Evolutionary conservation across 2,329 filamentous ascomycete genomes (phyloP).

Genomic region (Pseudopyricularia javanii): DNA sequence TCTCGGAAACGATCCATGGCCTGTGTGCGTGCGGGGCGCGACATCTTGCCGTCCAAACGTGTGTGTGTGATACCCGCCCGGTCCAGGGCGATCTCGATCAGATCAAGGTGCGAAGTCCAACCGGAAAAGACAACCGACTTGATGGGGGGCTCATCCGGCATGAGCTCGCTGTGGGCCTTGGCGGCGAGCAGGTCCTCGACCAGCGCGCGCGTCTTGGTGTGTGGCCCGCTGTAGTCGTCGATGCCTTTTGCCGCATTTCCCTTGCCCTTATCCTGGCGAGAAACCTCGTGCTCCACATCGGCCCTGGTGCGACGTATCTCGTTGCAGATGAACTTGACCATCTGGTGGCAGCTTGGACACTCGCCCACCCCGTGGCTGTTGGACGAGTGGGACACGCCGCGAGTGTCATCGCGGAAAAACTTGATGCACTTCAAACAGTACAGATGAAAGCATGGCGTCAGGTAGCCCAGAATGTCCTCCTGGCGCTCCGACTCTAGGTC

Average conservation of each 20-base stretch:
- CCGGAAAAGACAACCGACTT: constrained; percentile 92
- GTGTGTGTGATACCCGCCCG: constrained; percentile 54
- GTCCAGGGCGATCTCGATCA: constrained; percentile 73
- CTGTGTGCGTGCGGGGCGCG: constrained; percentile 56
- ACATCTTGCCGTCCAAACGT: constrained; percentile 88
- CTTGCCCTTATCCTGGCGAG: constrained; percentile 12
- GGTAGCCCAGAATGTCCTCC: constrained; percentile 58
- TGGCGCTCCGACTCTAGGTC: constrained; percentile 46
- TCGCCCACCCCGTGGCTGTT: constrained; percentile 32
- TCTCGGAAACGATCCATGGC: constrained; percentile 71
- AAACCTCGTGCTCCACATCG: constrained; percentile 42
- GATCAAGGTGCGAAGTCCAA: constrained; percentile 91
- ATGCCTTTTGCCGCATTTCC: constrained; percentile 34
- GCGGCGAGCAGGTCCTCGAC: constrained; percentile 60
- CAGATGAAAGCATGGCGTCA: constrained; percentile 81
- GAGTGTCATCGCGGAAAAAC: constrained; percentile 41
- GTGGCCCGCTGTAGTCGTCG: constrained; percentile 66
- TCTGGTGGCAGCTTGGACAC: constrained; percentile 58
- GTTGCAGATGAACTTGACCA: constrained; percentile 53
- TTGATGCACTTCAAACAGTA: constrained; percentile 66
- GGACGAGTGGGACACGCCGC: constrained; percentile 14
- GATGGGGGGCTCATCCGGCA: constrained; percentile 58
- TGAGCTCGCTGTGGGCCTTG: constrained; percentile 46
- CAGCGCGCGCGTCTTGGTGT: constrained; percentile 82
- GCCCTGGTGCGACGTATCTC: constrained; percentile 53